phyloP scores from a whole-genome alignment of 2,329 filamentous ascomycete genomes.

The Pyricularia grisea region DNA sequence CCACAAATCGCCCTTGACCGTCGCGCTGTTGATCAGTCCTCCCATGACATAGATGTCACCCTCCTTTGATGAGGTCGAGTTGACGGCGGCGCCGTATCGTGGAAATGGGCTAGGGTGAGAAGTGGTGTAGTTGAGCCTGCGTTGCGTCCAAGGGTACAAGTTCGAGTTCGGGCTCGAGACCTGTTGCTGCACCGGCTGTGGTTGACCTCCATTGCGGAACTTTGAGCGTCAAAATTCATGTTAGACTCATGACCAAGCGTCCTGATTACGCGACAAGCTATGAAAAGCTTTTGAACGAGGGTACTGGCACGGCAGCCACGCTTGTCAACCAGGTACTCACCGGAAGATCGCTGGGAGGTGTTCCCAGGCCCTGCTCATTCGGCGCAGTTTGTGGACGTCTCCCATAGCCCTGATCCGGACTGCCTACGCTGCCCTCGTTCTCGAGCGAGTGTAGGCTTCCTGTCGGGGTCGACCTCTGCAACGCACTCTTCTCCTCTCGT shows the following conservation, averaged over 20 bases:
- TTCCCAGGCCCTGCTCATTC: conserved; percentile 27
- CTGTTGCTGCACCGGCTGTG: conserved; percentile 16
- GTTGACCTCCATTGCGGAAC: conserved; percentile 40
- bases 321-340: conserved; percentile 25
- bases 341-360: conserved; percentile 24
- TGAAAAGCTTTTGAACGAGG: not conserved
- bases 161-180: conserved; percentile 58
- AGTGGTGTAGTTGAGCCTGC: conserved; percentile 76
- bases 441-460: conserved; percentile 68
- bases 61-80: conserved; percentile 86
- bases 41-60: conserved; percentile 98
- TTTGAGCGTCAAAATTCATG: conserved; percentile 15
- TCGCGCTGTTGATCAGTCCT: conserved; percentile 86
- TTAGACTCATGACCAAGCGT: not conserved
- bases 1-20: conserved; percentile 95
- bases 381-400: conserved; percentile 47
- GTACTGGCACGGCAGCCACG: not conserved
- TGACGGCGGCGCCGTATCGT: conserved; percentile 93
- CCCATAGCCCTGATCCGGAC: conserved; percentile 54
- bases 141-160: conserved; percentile 93
- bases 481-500: conserved; percentile 45
- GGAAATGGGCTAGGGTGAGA: conserved; percentile 82
- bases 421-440: conserved; percentile 44
- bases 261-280: not conserved
- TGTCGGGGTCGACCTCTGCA: conserved; percentile 61